A percentile compares a stretch with the other conserved stretches of the same genome.
Evolutionary conservation across 1,284 basidiomycete species (phyloP).

Genomic region (Termitomyces sp.): DNA sequence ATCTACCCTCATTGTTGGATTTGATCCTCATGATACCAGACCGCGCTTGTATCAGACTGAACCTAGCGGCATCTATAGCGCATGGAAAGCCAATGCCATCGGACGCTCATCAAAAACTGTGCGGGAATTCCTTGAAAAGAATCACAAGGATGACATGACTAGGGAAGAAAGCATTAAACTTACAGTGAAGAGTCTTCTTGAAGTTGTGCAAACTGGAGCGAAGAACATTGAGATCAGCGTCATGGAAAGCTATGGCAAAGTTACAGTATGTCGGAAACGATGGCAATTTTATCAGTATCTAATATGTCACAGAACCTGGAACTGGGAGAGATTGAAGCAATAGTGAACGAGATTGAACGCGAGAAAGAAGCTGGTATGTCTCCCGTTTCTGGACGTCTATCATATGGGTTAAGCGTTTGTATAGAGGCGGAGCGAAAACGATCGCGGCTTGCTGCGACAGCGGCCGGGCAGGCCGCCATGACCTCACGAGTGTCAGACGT

Average conservation of each 20-base stretch:
- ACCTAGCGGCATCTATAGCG: slow-evolving; percentile 95
- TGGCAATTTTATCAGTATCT: neutral
- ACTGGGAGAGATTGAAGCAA: slow-evolving; percentile 81
- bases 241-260: slow-evolving; percentile 90
- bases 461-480: slow-evolving; percentile 86
- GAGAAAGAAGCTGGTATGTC: slow-evolving; percentile 89
- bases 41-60: slow-evolving; percentile 97
- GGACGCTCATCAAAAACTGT: slow-evolving; percentile 98
- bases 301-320: slow-evolving; percentile 67
- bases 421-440: slow-evolving; percentile 86
- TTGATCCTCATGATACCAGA: slow-evolving; percentile 87
- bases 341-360: slow-evolving; percentile 86
- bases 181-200: slow-evolving; percentile 92
- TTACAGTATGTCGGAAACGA: slow-evolving; percentile 61
- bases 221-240: slow-evolving; percentile 99
- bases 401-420: slow-evolving; percentile 5
- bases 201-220: slow-evolving; percentile 98
- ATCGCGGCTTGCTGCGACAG: slow-evolving; percentile 69
- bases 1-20: slow-evolving; percentile 94
- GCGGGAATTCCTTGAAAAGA: slow-evolving; percentile 98
- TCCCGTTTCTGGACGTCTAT: neutral
- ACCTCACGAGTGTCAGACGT: slow-evolving; percentile 43
- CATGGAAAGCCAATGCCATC: slow-evolving; percentile 99
- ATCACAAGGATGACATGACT: slow-evolving; percentile 87
- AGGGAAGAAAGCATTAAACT: slow-evolving; percentile 92